Evolutionary conservation across 1,139 yeast species (phyloP), one percentile per base, ranked within the genome.

Genomic region (Hansenula lynferdii): DNA sequence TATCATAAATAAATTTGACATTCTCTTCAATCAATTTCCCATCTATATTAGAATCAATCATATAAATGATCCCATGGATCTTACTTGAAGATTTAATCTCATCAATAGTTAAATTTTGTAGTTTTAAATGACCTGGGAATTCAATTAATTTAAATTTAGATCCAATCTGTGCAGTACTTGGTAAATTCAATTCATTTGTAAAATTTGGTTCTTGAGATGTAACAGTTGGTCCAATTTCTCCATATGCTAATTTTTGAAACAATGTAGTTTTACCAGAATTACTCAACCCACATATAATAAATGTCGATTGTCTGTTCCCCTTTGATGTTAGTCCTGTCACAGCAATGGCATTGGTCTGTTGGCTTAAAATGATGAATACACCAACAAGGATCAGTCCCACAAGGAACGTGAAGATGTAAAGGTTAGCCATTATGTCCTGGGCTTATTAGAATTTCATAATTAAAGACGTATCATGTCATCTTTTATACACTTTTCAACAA

Each of bases 71-170:
- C 5, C 96, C 96, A 47, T 71, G 60, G 23, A 73, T 49, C 34
- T 62, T 57, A 12, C 55, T 65, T 34, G 80, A 62, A 28, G 68
- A 67, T 35, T 62, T 60, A 21, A 78, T 66, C 29, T 68, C 63
- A 35, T 72, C 72, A 19, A 70, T 65, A 14, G 69, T 56, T 36
- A 73, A 63, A 34, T 72, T 72, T 43, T 75, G 75, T 49, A 89
- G 75, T 57, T 87, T 89, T 41, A 75, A 65, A 60, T 85, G 92
- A 8, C 97, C 97, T 3, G 97, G 97, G 49, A 80, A 80, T 56
- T 90, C 97, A 36, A 83, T 70, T 34, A 89, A 57, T 48, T 71
- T 70, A 60, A 64, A 70, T 37, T 54, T 36, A 33, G 55, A 38
- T 40, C 51, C 38, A 36, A 57, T 37, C 28, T 47, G 35, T 22